Evolutionary conservation across 176 grass and related monocot genomes (phyloP), one percentile per base, ranked within the genome.

Genomic region (bread wheat (Triticum aestivum)): DNA sequence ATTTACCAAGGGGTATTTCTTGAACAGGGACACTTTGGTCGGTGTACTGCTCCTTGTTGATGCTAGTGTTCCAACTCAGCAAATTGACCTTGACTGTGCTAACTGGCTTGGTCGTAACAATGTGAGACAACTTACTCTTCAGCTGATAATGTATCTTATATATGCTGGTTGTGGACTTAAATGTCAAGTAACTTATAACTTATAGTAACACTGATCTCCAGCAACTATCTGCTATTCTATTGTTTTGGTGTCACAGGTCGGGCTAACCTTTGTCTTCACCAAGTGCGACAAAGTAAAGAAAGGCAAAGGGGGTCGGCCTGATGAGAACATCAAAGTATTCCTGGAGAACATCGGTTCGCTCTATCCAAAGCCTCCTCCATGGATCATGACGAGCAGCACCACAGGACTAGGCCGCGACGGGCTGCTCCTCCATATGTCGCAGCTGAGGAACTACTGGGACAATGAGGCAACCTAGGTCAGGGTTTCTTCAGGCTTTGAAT

Each of bases 31-130:
- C 70, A 92, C 92, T 24, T 91, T 98, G 82, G 94, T 96, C 61
- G 87, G 87, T 21, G 90, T 82, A 32, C 79, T 98, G 69, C 92
- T 98, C n/a, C 97, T 98, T 64, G 79, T 98, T 27, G 97, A 98
- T 87, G 89, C 94, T 45, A 96, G 92, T 78, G 85, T 96, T 68
- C 94, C 97, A 80, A 92, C 94, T 76, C 92, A 94, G 73, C 82
- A 98, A 86, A 88, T 98, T 68, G 92, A 96, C 78, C 84, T 98
- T 20, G 97, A 98, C 49, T 98, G 94, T 87, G 97, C 97, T 71
- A 98, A 94, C 65, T 98, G 97, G 94, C 97, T 98, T 41, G 90
- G 97, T 45, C 94, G 94, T 77, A 98, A 98, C 82, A 96, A 96
- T 68, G 94, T 98, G 89, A 88, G 93, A 10, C 34, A 72, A 15